Conservation (phyloP, 2,329 filamentous ascomycete genomes). For the Beauveria bassiana region DNA sequence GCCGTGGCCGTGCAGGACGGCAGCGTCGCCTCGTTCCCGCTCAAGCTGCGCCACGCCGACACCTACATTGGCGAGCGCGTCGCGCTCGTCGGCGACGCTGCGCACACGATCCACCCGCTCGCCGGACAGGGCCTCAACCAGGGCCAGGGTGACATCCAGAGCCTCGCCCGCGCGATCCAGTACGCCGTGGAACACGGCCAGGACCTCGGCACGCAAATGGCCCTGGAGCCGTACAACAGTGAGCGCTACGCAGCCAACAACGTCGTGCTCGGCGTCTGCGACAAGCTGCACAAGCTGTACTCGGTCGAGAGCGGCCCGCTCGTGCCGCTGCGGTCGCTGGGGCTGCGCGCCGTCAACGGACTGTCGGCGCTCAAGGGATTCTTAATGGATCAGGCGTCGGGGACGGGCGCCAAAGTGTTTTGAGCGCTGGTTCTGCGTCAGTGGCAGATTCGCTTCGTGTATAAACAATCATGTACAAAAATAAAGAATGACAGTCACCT, state of each 20-base stretch:
- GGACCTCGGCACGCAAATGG: conserved; percentile 73
- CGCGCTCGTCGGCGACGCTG: conserved; percentile 87
- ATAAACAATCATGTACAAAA: conserved; percentile 8
- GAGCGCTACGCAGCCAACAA: conserved; percentile 81
- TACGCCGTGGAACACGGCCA: conserved; percentile 74
- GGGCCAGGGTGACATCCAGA: conserved; percentile 81
- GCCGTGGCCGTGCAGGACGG: conserved; percentile 67
- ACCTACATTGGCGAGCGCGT: conserved; percentile 87
- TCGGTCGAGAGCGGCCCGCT: conserved; percentile 72
- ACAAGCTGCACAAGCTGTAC: conserved; percentile 91
- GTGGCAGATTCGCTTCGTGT: not conserved
- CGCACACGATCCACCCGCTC: conserved; percentile 89
- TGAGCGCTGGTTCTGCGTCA: conserved; percentile 12
- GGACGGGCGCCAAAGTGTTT: conserved; percentile 41
- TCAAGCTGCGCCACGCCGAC: conserved; percentile 88
- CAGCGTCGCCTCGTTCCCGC: conserved; percentile 80
- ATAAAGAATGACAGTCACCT: not conserved
- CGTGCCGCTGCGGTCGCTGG: conserved; percentile 70
- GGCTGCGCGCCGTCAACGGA: conserved; percentile 67
- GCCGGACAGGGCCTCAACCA: conserved; percentile 93
- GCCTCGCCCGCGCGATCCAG: conserved; percentile 65
- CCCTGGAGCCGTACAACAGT: conserved; percentile 71
- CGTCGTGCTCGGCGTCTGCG: conserved; percentile 68
- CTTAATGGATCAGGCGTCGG: conserved; percentile 69
- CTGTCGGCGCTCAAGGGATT: conserved; percentile 71